Base-by-base conservation (phyloP, 2,329 filamentous ascomycete genomes). In the Pseudogymnoascus sp. region DNA sequence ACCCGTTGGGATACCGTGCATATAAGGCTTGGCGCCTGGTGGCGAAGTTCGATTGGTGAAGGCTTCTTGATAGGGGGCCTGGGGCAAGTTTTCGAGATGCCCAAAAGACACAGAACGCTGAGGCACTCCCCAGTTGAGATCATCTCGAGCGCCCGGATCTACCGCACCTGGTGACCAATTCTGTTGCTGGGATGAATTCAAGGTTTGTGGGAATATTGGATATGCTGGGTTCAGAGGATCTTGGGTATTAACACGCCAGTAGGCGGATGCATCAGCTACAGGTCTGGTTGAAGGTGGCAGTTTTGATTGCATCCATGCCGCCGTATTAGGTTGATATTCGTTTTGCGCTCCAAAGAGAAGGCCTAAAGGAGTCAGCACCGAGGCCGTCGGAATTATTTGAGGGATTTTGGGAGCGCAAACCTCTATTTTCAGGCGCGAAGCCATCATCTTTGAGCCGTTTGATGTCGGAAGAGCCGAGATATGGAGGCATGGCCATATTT, bases 201-300 rank as follows among this genome's bases (percentile, higher is more conserved):
- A 60, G 42, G 78, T 75, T 21, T 77, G 74, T 5, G 76, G 73
- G 67, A 81, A 84, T 1, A 80, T 76, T 4, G 81, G 79, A 64
- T 80, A 81, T 2, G 78, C 78, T 0, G 80, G 75, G 3, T 78
- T 79, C 35, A 83, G 74, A 8, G 81, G 77, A 41, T 81, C 81
- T 42, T 79, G 75, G 8, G 79, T 70, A 66, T 80, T 83, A 5
- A 76, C 71, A 64, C 78, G 74, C 83, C 82, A 86, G 10, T 75
- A 73, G 8, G 74, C 65, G 63, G 73, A 77, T 9, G 69, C 66
- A 27, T 80, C 78, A 39, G 73, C 73, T 7, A 77, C 69, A 21
- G 65, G 62, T 63, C 79, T 80, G 10, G 78, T 74, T n/a, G 69
- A 65, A 10, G 76, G 71, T 39, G 71, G 75, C 13, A 74, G 68